Evolutionary conservation across 2,329 filamentous ascomycete genomes (phyloP), one percentile per base, ranked within the genome.

Genomic region (Neonectria ditissima): DNA sequence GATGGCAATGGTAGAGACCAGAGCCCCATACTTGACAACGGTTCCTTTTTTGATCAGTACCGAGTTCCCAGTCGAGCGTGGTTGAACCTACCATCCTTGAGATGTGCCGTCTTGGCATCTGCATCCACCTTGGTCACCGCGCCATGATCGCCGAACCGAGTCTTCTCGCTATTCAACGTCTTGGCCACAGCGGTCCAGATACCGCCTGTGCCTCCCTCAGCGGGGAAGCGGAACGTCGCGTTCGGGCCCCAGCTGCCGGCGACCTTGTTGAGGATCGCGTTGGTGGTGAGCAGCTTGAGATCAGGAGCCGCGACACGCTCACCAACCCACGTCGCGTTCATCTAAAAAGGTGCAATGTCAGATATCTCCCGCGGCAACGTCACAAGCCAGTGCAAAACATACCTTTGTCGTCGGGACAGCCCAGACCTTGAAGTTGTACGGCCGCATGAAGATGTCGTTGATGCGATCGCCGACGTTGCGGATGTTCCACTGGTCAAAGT

Each of bases 361-460:
- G n/a, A n/a, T n/a, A n/a, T n/a, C n/a, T n/a, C n/a, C n/a, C n/a
- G n/a, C n/a, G n/a, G n/a, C n/a, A n/a, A n/a, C n/a, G n/a, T n/a
- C n/a, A n/a, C n/a, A n/a, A n/a, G n/a, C n/a, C n/a, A n/a, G n/a
- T n/a, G n/a, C 2, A 14, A 20, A 41, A 39, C 59, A 75, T 86
- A 97, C 93, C 89, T 97, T 97, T 71, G 91, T 97, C 56, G 95
- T 97, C 62, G 96, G 96, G 74, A 98, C 94, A 67, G 95, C 96
- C 96, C 96, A 99, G 79, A 99, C 96, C 85, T 99, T 99, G 90
- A 91, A 99, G 89, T 99, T 99, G 88, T 99, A 99, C 55, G 96
- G 96, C 74, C 95, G 88, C 96, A 99, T 99, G 88, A 99, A 99
- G 74, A 95, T 87, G 80, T 99, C 90, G 71, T 94, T 94, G 76